Conservation (phyloP, 257 asterid genomes). For the Parsonsia alboflavescens region DNA sequence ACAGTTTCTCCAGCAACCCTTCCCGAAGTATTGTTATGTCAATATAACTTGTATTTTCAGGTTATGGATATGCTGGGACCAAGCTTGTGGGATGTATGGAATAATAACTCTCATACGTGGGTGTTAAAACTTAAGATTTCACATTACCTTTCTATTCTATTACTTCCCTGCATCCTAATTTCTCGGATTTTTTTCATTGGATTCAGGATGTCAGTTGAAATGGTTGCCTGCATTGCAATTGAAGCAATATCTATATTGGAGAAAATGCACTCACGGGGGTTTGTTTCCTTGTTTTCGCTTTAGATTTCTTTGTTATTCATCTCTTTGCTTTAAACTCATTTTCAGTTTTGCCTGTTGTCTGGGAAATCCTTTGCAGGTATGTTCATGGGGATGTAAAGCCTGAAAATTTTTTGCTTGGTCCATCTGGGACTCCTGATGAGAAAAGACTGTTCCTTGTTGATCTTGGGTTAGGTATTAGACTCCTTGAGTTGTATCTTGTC, state of each 20-base stretch:
- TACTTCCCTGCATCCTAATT: background rate
- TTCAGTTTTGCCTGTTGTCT: background rate
- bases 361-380: constrained; percentile 39
- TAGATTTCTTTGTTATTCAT: background rate
- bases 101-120: constrained; percentile 56
- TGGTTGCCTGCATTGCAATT: constrained; percentile 92
- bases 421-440: constrained; percentile 69
- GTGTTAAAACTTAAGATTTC: constrained; percentile 14
- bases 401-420: constrained; percentile 88
- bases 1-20: background rate
- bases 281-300: constrained; percentile 17
- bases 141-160: background rate
- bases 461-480: constrained; percentile 68
- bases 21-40: background rate
- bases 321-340: background rate
- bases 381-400: constrained; percentile 97
- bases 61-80: constrained; percentile 77
- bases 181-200: background rate
- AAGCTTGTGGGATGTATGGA: constrained; percentile 97
- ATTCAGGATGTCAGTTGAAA: constrained; percentile 78
- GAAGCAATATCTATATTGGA: constrained; percentile 87
- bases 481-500: background rate
- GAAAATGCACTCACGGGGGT: constrained; percentile 85
- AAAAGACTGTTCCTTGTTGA: constrained; percentile 78
- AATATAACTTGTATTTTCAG: constrained; percentile 33